Percentiles rank a stretch among this genome's conserved stretches.
phyloP scores from a whole-genome alignment of 164 flowering plant species.

The Chimonanthus praecox region DNA sequence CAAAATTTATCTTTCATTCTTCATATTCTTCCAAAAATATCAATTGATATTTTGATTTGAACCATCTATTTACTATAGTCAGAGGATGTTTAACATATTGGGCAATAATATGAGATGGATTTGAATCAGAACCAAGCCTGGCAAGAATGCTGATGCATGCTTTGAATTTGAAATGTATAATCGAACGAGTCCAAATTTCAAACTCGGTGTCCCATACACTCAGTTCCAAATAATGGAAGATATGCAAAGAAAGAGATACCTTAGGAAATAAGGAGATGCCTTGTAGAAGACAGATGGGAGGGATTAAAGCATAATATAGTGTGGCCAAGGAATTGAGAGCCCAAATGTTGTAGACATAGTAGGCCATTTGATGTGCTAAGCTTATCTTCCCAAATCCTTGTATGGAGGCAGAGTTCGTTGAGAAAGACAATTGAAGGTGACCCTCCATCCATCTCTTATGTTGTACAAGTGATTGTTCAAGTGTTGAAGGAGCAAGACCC shows the following conservation, averaged over 20 bases:
- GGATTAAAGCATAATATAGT: conserved; percentile 44
- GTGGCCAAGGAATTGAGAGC: conserved; percentile 44
- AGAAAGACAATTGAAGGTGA: conserved; percentile 51
- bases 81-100: too few species aligned
- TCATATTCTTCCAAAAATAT: too few species aligned
- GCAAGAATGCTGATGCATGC: too few species aligned
- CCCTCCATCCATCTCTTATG: conserved; percentile 88
- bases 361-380: conserved; percentile 44
- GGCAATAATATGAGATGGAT: too few species aligned
- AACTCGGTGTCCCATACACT: too few species aligned
- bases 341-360: conserved; percentile 46
- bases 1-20: too few species aligned
- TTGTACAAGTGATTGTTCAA: conserved; percentile 47
- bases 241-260: neutral
- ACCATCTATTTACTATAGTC: too few species aligned
- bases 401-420: conserved; percentile 42
- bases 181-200: too few species aligned
- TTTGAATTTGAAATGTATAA: too few species aligned
- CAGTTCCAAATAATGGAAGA: neutral
- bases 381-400: conserved; percentile 43
- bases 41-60: too few species aligned
- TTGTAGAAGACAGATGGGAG: conserved; percentile 56
- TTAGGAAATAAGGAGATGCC: conserved; percentile 53
- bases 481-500: conserved; percentile 48
- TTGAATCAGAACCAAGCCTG: too few species aligned